A percentile compares a stretch with the other conserved stretches of the same genome.
These are phyloP conservation scores for Ophiocordyceps robertsii DNA, from an alignment of 2,329 filamentous ascomycete genomes.

Conservation along the genomic window DNA sequence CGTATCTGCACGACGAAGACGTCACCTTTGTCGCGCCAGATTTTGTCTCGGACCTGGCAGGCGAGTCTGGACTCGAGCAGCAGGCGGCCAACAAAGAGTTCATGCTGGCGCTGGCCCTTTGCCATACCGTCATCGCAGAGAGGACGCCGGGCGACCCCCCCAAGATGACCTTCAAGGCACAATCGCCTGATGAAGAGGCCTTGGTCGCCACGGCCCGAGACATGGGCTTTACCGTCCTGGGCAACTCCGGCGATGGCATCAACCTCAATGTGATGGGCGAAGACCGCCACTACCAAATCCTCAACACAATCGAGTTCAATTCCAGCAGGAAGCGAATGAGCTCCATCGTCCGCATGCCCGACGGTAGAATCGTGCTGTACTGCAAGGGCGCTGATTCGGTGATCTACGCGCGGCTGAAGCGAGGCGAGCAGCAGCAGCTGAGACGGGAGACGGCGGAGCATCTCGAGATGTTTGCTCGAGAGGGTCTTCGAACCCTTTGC, in stretches of 20 bases:
- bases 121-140: constrained; percentile 91
- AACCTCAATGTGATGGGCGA: constrained; percentile 77
- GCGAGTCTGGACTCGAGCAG: constrained; percentile 65
- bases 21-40: constrained; percentile 87
- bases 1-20: constrained; percentile 78
- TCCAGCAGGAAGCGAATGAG: constrained; percentile 96
- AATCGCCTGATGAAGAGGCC: constrained; percentile 92
- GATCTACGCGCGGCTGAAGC: constrained; percentile 82
- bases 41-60: constrained; percentile 71
- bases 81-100: constrained; percentile 70
- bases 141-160: constrained; percentile 80
- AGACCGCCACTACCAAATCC: constrained; percentile 70
- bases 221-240: constrained; percentile 86
- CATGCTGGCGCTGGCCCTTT: constrained; percentile 91
- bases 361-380: constrained; percentile 78
- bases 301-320: constrained; percentile 96
- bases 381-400: constrained; percentile 97
- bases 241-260: constrained; percentile 66
- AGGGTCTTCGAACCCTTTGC: constrained; percentile 88
- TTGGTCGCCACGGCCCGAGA: constrained; percentile 89
- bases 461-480: constrained; percentile 90
- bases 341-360: constrained; percentile 87
- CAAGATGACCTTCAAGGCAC: constrained; percentile 87
- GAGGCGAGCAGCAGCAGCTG: constrained; percentile 74
- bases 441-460: constrained; percentile 79